Percentiles rank a stretch among this genome's conserved stretches.
Conservation (phyloP, 257 asterid species). For the Thymus quinquecostatus region DNA sequence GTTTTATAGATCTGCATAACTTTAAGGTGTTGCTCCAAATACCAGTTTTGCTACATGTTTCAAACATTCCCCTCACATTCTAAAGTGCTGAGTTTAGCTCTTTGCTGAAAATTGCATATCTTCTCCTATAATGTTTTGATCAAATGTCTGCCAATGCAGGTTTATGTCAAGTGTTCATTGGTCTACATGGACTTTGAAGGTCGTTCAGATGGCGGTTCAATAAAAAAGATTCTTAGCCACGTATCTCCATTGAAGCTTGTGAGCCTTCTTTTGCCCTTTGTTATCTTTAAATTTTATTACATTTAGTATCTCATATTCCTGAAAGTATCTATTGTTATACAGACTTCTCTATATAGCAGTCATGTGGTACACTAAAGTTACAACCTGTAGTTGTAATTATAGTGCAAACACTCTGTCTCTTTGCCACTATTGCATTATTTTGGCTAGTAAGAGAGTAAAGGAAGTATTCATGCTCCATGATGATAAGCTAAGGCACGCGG, state of each 20-base stretch:
- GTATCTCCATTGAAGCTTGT: slow-evolving; percentile 98
- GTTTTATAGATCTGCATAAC: slow-evolving; percentile 2
- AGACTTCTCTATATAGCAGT: background rate
- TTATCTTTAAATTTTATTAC: slow-evolving; percentile 9
- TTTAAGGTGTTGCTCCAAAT: background rate
- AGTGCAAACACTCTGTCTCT: slow-evolving; percentile 8
- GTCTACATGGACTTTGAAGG: slow-evolving; percentile 95
- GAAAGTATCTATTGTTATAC: slow-evolving; percentile 21
- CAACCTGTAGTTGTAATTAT: slow-evolving; percentile 13
- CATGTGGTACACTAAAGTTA: slow-evolving; percentile 7
- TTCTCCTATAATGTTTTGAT: slow-evolving; percentile 11
- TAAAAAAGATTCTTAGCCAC: slow-evolving; percentile 89
- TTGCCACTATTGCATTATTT: background rate
- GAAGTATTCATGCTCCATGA: background rate
- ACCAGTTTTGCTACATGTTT: background rate
- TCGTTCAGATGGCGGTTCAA: slow-evolving; percentile 95
- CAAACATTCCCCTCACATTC: background rate
- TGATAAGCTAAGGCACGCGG: background rate
- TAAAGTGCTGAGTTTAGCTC: background rate
- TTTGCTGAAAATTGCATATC: slow-evolving; percentile 2
- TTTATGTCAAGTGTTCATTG: slow-evolving; percentile 85
- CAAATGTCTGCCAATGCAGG: slow-evolving; percentile 50
- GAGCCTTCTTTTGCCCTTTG: slow-evolving; percentile 35
- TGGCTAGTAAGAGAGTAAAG: slow-evolving; percentile 7
- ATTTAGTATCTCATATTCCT: background rate